Conservation (phyloP, 768 basidiomycete species). For the Termitomyces sp. region DNA sequence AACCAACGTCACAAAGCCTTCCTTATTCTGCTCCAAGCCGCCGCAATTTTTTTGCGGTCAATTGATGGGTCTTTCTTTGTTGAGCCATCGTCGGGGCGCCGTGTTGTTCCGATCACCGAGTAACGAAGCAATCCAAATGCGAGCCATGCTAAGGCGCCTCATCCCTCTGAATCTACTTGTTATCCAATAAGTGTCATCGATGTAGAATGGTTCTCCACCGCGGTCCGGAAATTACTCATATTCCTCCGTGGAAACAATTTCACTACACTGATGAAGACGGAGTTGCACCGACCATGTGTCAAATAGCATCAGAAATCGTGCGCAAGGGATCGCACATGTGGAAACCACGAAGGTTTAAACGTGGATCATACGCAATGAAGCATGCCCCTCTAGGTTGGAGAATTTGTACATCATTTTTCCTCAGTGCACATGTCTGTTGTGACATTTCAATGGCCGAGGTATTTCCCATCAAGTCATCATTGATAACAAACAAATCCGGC, state of each 20-base stretch:
- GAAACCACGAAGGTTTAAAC: conserved; percentile 21
- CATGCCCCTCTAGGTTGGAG: background rate
- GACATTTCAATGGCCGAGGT: conserved; percentile 7
- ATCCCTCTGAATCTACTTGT: conserved; percentile 5
- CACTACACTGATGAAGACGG: conserved; percentile 20
- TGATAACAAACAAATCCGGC: background rate
- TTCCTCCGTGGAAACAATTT: conserved; percentile 30
- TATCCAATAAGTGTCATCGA: background rate
- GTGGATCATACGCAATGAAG: conserved; percentile 15
- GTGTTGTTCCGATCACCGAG: conserved; percentile 32
- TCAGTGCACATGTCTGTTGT: background rate
- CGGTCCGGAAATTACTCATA: conserved; percentile 25
- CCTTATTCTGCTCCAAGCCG: conserved; percentile 1
- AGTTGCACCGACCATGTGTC: conserved; percentile 27
- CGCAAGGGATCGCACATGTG: conserved; percentile 26
- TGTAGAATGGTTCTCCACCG: conserved; percentile 23
- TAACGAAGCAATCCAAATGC: conserved; percentile 14
- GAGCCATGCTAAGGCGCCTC: background rate
- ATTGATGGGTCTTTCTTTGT: conserved; percentile 19
- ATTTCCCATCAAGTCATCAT: conserved; percentile 2
- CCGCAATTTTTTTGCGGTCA: conserved; percentile 5
- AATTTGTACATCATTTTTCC: background rate
- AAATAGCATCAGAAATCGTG: conserved; percentile 27
- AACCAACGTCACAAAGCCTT: conserved; percentile 9
- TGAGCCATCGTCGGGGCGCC: conserved; percentile 20